Percentiles rank a stretch among this genome's conserved stretches.
These are phyloP conservation scores for Ceratobasidium sp. DNA, from an alignment of 1,284 basidiomycete genomes.

Conservation along the genomic window DNA sequence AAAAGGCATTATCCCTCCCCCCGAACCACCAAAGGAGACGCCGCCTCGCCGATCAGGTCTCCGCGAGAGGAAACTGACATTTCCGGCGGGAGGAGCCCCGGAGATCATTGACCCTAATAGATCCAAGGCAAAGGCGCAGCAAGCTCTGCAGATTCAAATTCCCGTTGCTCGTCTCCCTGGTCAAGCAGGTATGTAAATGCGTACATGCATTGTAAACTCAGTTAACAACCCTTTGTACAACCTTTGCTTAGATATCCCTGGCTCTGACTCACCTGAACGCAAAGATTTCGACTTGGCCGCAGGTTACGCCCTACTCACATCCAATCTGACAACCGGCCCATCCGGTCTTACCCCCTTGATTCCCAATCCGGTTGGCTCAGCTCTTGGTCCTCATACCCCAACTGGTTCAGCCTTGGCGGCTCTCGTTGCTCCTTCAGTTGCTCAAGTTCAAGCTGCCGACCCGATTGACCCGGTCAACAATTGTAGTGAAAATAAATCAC, in stretches of 20 bases:
- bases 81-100: background rate
- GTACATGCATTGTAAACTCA: background rate
- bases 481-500: no score
- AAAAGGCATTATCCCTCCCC: background rate
- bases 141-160: background rate
- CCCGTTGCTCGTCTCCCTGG: background rate
- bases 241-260: background rate
- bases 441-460: no score
- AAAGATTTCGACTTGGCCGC: no score
- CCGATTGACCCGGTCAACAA: no score
- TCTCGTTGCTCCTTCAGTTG: no score
- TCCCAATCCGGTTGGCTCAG: no score
- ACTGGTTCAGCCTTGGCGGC: no score
- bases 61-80: background rate
- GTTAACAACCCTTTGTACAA: background rate
- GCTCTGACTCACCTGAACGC: constrained; percentile 1
- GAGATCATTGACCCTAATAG: background rate
- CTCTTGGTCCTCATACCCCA: no score
- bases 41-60: background rate
- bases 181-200: background rate
- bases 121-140: background rate
- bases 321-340: no score
- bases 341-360: no score
- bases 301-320: no score
- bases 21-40: background rate